Evolutionary conservation across 345 rosid species (phyloP).

Genomic region (Murraya paniculata): DNA sequence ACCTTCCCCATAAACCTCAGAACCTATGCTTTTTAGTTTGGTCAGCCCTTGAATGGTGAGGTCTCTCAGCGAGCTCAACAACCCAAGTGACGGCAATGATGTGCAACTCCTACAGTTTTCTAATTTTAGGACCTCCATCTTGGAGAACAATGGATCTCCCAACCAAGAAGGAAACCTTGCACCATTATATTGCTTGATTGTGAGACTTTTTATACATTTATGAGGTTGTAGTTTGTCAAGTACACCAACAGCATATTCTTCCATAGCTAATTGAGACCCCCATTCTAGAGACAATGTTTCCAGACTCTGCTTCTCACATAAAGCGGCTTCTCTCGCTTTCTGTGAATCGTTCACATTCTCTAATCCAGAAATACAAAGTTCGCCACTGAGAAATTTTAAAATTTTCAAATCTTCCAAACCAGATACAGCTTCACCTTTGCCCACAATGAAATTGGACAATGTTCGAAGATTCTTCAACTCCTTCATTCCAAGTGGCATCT

Average conservation of each 20-base stretch:
- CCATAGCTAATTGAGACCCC: background rate
- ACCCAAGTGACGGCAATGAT: background rate
- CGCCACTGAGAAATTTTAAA: constrained; percentile 20
- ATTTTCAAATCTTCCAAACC: constrained; percentile 20
- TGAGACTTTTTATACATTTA: background rate
- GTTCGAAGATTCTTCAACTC: constrained; percentile 15
- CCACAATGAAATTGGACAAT: constrained; percentile 24
- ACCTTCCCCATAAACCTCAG: background rate
- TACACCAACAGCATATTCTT: background rate
- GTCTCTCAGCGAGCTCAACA: background rate
- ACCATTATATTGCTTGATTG: background rate
- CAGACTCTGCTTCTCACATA: background rate
- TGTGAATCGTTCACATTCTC: background rate
- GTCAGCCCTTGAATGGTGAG: background rate
- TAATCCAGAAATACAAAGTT: constrained; percentile 17
- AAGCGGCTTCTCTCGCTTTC: background rate
- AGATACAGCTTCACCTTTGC: background rate
- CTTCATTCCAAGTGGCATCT: constrained; percentile 21
- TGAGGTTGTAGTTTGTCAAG: background rate
- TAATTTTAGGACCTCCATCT: background rate
- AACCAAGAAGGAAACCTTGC: background rate
- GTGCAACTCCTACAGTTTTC: background rate
- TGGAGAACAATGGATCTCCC: too few species aligned
- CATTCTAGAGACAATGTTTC: background rate
- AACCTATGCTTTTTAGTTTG: background rate